Base-by-base conservation (phyloP, 2,329 filamentous ascomycete genomes). In the Cordyceps tenuipes region DNA sequence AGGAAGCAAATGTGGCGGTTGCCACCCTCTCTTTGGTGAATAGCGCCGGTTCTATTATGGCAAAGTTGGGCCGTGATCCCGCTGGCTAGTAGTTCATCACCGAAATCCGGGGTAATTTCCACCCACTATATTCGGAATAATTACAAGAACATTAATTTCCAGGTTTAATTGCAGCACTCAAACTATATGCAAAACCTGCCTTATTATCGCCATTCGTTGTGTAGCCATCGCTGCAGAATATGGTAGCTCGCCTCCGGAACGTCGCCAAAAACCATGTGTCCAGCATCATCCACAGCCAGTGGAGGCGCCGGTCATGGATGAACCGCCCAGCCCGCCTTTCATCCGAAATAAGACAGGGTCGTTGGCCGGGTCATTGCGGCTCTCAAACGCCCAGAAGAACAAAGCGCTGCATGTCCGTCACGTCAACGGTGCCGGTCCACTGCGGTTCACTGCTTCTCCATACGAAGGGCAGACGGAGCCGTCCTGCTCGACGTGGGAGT, bases 341-440 rank as follows among this genome's bases (percentile, higher is more conserved):
- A 77, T 73, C 79, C 79, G 84, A 66, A 83, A 76, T 9, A 78
- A 78, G 61, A 83, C 66, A 50, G 63, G 67, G 43, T 67, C 68
- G 39, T 65, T 65, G 21, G 63, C 62, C 5, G 66, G 64, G 7
- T 65, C 63, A 26, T 63, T 61, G 31, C 67, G 64, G n/a, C 66
- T 66, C 17, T 68, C 64, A 48, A 70, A 68, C 50, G 64, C 62
- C 66, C 68, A 68, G 60, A 65, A 69, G 58, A 68, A 69, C 1
- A 67, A 67, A 63, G 13, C 63, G 57, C 1, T 57, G 60, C 3
- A 41, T 36, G 47, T 63, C 54, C 21, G 55, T 62, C n/a, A 66
- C 64, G 36, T 66, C 63, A 15, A 66, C 51, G n/a, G 64, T 66
- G 29, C 64, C 64, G 12, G 64, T 63, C 62, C 60, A 66, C 34